Conservation (phyloP, 2,329 filamentous ascomycete genomes). For the Leptographium lundbergii region DNA sequence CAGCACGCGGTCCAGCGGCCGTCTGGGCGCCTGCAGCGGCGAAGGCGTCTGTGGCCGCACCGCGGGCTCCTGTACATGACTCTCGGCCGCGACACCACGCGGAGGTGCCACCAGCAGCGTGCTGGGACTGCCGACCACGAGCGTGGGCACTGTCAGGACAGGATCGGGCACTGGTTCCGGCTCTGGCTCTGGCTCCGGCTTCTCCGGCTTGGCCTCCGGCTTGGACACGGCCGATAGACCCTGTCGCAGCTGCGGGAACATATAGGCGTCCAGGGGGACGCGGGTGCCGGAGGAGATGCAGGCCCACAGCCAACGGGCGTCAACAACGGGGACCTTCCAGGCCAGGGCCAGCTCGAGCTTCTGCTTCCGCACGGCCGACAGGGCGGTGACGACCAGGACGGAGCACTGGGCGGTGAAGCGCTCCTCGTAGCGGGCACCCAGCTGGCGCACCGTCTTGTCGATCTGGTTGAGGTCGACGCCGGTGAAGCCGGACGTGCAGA, state of each 20-base stretch:
- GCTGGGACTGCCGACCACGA: slow-evolving; percentile 5
- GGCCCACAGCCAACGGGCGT: slow-evolving; percentile 72
- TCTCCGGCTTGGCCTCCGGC: slow-evolving; percentile 4
- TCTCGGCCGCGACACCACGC: background rate
- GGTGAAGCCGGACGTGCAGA: slow-evolving; percentile 73
- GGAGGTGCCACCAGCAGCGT: background rate
- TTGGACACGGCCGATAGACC: slow-evolving; percentile 8
- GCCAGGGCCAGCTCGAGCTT: slow-evolving; percentile 68
- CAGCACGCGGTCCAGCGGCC: slow-evolving; percentile 20
- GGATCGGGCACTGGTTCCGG: background rate
- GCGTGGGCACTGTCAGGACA: slow-evolving; percentile 8
- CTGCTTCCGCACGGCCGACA: slow-evolving; percentile 47
- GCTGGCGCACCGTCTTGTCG: slow-evolving; percentile 58
- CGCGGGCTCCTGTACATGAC: background rate
- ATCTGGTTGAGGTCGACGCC: slow-evolving; percentile 80
- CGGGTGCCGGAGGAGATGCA: slow-evolving; percentile 50
- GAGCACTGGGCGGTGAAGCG: slow-evolving; percentile 59
- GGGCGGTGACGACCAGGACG: slow-evolving; percentile 59
- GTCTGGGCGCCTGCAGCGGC: slow-evolving; percentile 4
- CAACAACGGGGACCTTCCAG: slow-evolving; percentile 71
- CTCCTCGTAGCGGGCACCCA: slow-evolving; percentile 74
- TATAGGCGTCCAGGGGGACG: slow-evolving; percentile 30
- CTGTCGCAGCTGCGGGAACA: slow-evolving; percentile 34
- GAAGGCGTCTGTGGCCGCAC: background rate
- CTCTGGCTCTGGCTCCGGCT: slow-evolving; percentile 8